Conservation (phyloP, 1,139 yeast genomes). For the Saccharomyces hybrid region DNA sequence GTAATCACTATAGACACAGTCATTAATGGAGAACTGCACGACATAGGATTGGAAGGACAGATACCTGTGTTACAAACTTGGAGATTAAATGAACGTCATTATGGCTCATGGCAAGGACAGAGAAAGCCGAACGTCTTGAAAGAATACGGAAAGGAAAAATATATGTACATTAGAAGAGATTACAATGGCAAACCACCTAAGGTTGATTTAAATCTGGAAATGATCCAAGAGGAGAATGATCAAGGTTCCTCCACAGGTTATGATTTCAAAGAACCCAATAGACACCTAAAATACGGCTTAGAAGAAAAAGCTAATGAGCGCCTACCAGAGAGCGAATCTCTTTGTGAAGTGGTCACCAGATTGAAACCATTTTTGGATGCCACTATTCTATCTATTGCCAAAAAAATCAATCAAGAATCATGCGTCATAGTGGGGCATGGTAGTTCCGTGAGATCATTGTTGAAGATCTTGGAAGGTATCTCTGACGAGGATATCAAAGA, state of each 20-base stretch:
- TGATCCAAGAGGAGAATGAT: slow-evolving; percentile 28
- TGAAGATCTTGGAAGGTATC: slow-evolving; percentile 49
- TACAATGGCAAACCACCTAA: slow-evolving; percentile 63
- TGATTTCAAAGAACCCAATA: slow-evolving; percentile 32
- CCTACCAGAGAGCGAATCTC: slow-evolving; percentile 62
- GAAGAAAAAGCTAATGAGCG: slow-evolving; percentile 35
- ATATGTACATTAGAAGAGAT: slow-evolving; percentile 59
- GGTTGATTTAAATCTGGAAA: slow-evolving; percentile 29
- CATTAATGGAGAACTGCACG: slow-evolving; percentile 6
- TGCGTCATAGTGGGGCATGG: slow-evolving; percentile 70
- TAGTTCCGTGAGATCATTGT: slow-evolving; percentile 59
- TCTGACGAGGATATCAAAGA: slow-evolving; percentile 56
- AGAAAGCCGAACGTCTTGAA: slow-evolving; percentile 46
- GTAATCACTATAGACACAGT: slow-evolving; percentile 17
- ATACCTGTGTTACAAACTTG: slow-evolving; percentile 39
- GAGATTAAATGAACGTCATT: slow-evolving; percentile 74
- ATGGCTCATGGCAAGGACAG: slow-evolving; percentile 66
- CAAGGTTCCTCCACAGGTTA: slow-evolving; percentile 28
- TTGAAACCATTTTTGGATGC: slow-evolving; percentile 47
- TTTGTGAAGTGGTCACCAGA: slow-evolving; percentile 56
- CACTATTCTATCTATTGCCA: slow-evolving; percentile 36
- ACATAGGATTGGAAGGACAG: slow-evolving; percentile 4
- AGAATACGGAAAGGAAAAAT: slow-evolving; percentile 50
- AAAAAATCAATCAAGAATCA: slow-evolving; percentile 37
- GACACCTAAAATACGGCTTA: slow-evolving; percentile 28